Evolutionary conservation across 208 protist species (phyloP), one percentile per base, ranked within the genome.

Genomic region (Trypanosoma grayi): DNA sequence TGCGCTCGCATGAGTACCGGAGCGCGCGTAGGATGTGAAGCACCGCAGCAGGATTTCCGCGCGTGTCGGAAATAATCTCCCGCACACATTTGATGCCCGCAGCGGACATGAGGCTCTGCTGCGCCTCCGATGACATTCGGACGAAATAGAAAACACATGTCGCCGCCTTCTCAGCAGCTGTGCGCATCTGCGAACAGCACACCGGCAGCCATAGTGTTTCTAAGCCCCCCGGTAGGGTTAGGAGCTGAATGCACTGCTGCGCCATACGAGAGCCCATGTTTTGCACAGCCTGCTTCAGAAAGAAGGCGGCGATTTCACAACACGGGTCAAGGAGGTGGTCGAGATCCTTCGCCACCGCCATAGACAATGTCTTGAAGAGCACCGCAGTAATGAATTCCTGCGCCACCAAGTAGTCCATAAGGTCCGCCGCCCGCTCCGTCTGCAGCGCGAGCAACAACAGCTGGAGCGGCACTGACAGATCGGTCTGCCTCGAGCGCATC

Each of bases 161-260:
- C 0, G 83, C 67, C 0, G 82, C 75, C 13, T 71, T 74, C 60
- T 85, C 77, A 54, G 74, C 45, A 73, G 33, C 40, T 27, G 48
- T 39, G 33, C 50, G 46, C 52, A 64, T 4, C 27, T 54, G 53
- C 55, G 70, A 66, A 8, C 30, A 34, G 51, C 80, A 87, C 18
- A 90, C 66, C 2, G 83, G 83, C 30, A 93, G 56, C 59, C 83
- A 79, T 2, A 88, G 52, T 22, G 39, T 37, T 20, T 66, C 51
- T 25, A 93, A 58, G 8, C 59, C 70, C 24, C 73, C 64, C 18
- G 68, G 71, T 28, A 73, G 37, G 0, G 77, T n/a, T n/a, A n/a
- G 44, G 4, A 82, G 70, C 24, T 48, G 37, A 1, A 77, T 45
- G 39, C 77, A 88, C 68, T 83, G 69, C 50, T 60, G 50, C 16